Base-by-base conservation (phyloP, 2,329 filamentous ascomycete genomes). In the Colletotrichum camelliae region DNA sequence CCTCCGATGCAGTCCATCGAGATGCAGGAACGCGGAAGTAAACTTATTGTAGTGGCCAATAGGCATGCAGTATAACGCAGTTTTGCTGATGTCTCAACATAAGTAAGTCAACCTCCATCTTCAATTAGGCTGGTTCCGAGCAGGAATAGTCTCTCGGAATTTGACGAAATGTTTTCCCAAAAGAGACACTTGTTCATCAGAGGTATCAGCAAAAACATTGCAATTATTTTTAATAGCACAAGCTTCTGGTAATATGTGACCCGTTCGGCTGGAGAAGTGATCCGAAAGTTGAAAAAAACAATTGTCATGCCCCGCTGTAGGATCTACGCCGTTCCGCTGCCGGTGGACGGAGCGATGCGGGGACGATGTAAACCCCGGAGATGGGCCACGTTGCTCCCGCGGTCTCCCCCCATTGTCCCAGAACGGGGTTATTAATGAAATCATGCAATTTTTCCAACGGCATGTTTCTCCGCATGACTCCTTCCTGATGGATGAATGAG, bases 391-490 rank as follows among this genome's bases (percentile, higher is more conserved):
- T 35, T 27, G 13, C 37, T n/a, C 61, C 31, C 31, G 39, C 37
- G 27, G 43, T 3, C 43, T 57, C 48, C 72, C 67, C 72, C 67
- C 58, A 27, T 39, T 29, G 13, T n/a, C 35, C 16, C 12, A 24
- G 29, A 18, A 52, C 52, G 43, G 10, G 48, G 13, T 15, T 5
- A 18, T 24, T 9, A 58, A 37, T 35, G 58, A 18, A 35, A 31
- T 52, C 60, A 16, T 31, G 61, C 52, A 67, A 75, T 72, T 72
- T 75, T 68, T 71, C 68, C 72, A 75, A 75, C 72, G 33, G 62
- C 31, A 57, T 39, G 43, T 67, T 72, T 72, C 72, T 75, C 72
- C 72, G 72, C 72, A 61, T 8, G 15, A 31, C 24, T 12, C 16
- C 43, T 29, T 67, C 29, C 24, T 37, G 21, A 18, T 65, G 16